These are phyloP conservation scores for Cicer yamashitae DNA, from an alignment of 306 rosid genomes.

Conservation along the genomic window DNA sequence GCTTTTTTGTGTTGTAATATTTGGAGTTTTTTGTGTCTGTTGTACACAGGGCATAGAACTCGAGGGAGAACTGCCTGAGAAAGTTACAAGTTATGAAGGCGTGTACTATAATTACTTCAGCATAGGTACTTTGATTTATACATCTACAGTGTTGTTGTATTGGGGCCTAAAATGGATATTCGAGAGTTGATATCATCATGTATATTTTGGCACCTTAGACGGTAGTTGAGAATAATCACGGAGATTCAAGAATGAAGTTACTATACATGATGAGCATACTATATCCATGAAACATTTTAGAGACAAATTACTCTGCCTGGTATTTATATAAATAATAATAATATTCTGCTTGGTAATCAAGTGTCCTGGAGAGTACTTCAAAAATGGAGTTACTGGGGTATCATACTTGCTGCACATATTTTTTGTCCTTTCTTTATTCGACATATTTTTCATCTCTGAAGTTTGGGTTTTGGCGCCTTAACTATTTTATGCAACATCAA, in stretches of 20 bases:
- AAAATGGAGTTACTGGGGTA: constrained; percentile 29
- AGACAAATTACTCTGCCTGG: constrained; percentile 12
- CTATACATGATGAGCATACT: constrained; percentile 31
- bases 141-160: constrained; percentile 10
- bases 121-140: constrained; percentile 66
- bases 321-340: too few species aligned
- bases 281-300: constrained; percentile 23
- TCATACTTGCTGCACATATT: constrained; percentile 27
- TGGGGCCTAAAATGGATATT: constrained; percentile 25
- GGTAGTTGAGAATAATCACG: constrained; percentile 12
- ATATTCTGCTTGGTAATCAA: constrained; percentile 21
- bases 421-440: neutral
- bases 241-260: constrained; percentile 28
- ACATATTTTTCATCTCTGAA: neutral
- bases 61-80: constrained; percentile 74
- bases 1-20: constrained; percentile 25
- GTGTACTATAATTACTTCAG: constrained; percentile 96
- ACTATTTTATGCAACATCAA: constrained; percentile 29
- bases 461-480: constrained; percentile 26
- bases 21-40: constrained; percentile 43
- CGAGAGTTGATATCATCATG: constrained; percentile 36
- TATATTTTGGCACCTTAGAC: constrained; percentile 22
- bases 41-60: constrained; percentile 73
- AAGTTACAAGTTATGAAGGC: constrained; percentile 72
- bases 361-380: constrained; percentile 31